Conservation (phyloP, 2,329 filamentous ascomycete genomes). For the Pyricularia sp. region DNA sequence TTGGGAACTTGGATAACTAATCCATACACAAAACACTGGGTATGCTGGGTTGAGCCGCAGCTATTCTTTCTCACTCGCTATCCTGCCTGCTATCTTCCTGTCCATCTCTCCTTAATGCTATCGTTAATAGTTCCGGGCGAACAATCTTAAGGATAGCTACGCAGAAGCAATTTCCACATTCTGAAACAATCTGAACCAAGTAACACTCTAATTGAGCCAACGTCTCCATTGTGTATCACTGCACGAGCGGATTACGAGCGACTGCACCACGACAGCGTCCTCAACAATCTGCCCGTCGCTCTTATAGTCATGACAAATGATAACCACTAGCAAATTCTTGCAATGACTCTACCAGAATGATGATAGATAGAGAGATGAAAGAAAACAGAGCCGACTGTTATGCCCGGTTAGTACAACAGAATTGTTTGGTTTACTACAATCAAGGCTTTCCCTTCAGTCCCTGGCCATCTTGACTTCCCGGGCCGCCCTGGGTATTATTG, state of each 20-base stretch:
- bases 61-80: background rate
- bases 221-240: background rate
- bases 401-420: no score
- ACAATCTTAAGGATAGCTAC: background rate
- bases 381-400: no score
- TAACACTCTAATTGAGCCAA: background rate
- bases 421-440: background rate
- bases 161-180: background rate
- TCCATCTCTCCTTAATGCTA: background rate
- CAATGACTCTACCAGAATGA: no score
- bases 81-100: background rate
- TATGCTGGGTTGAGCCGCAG: background rate
- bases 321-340: background rate
- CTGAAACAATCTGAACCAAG: background rate
- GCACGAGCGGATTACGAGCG: background rate
- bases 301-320: background rate
- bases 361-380: no score
- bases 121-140: background rate
- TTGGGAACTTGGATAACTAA: no score
- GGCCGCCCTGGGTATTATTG: constrained; percentile 9
- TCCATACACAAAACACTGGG: no score
- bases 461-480: background rate
- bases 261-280: background rate
- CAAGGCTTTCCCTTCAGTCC: background rate
- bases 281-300: background rate